Percentiles rank a stretch among this genome's conserved stretches.
Evolutionary conservation across 1,284 basidiomycete genomes (phyloP).

Genomic region (Moesziomyces antarcticus): DNA sequence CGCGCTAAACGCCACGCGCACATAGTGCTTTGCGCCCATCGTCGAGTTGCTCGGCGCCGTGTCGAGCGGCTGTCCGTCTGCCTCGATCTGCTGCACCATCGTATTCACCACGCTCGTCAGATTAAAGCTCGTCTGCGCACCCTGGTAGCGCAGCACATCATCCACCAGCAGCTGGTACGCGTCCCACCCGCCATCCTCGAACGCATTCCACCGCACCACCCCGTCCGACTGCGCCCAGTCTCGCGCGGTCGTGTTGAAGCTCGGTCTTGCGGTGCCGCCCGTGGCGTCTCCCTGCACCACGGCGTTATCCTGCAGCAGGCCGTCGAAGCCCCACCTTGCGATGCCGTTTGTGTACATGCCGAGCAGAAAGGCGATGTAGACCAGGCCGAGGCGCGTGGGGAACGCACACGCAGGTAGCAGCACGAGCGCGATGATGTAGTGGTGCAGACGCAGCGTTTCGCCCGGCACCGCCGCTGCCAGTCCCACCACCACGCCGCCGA

Average conservation of each 20-base stretch:
- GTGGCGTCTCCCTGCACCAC: slow-evolving; percentile 81
- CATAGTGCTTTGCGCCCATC: slow-evolving; percentile 77
- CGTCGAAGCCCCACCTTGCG: slow-evolving; percentile 73
- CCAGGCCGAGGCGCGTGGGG: slow-evolving; percentile 80
- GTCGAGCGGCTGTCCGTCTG: not conserved
- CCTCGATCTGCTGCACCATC: slow-evolving; percentile 3
- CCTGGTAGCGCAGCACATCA: slow-evolving; percentile 82
- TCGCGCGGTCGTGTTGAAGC: slow-evolving; percentile 71
- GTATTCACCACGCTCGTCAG: slow-evolving; percentile 28
- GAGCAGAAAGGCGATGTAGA: slow-evolving; percentile 82
- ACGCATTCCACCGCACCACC: slow-evolving; percentile 74
- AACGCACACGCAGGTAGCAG: slow-evolving; percentile 83
- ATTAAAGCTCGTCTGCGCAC: slow-evolving; percentile 71
- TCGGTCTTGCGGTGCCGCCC: slow-evolving; percentile 76
- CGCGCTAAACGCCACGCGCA: slow-evolving; percentile 77
- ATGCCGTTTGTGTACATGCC: slow-evolving; percentile 76
- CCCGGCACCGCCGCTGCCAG: slow-evolving; percentile 78
- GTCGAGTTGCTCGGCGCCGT: slow-evolving; percentile 68
- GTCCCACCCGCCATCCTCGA: slow-evolving; percentile 74
- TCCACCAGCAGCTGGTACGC: slow-evolving; percentile 83
- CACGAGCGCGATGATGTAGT: slow-evolving; percentile 79
- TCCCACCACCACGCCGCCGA: slow-evolving; percentile 76
- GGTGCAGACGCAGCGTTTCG: slow-evolving; percentile 67
- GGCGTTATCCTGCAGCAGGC: slow-evolving; percentile 80
- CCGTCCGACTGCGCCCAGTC: slow-evolving; percentile 12